Conservation (phyloP, 768 basidiomycete species). For the Dioszegia hungarica region DNA sequence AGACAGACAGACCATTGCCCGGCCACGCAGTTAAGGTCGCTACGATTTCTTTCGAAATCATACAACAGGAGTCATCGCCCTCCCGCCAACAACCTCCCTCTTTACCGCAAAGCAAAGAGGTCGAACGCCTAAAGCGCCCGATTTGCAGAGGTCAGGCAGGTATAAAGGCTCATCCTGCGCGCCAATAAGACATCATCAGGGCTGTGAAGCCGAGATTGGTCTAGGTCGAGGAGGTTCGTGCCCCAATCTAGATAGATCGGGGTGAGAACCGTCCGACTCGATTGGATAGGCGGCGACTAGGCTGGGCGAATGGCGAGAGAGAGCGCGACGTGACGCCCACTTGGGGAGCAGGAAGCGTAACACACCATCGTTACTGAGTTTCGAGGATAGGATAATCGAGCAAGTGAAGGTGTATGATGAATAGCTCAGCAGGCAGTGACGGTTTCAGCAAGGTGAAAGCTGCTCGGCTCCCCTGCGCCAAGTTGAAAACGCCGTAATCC, state of each 20-base stretch:
- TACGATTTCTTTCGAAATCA: not conserved
- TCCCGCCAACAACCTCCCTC: not conserved
- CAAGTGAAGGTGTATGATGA: too few relatives aligned
- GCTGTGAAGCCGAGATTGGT: not conserved
- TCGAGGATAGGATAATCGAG: too few relatives aligned
- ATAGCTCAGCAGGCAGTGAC: not conserved
- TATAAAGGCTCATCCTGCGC: slow-evolving; percentile 1
- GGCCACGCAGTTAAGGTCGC: not conserved
- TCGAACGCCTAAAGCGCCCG: too few relatives aligned
- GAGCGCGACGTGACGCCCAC: not conserved
- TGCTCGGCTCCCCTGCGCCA: too few relatives aligned
- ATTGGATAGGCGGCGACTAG: not conserved
- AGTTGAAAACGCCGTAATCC: too few relatives aligned
- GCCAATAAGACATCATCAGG: not conserved
- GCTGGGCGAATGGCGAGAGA: not conserved
- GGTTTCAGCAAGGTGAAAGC: too few relatives aligned
- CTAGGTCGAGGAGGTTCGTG: not conserved
- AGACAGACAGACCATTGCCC: not conserved
- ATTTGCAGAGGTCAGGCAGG: too few relatives aligned
- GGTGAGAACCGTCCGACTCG: not conserved
- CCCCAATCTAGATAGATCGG: not conserved
- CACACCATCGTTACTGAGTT: too few relatives aligned
- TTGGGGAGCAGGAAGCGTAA: not conserved
- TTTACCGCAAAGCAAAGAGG: not conserved
- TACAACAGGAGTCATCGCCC: slow-evolving; percentile 3